Percentiles rank a stretch among this genome's conserved stretches.
Evolutionary conservation across 108 stramenopile species (phyloP).

Genomic region (Nitzschia sp.): DNA sequence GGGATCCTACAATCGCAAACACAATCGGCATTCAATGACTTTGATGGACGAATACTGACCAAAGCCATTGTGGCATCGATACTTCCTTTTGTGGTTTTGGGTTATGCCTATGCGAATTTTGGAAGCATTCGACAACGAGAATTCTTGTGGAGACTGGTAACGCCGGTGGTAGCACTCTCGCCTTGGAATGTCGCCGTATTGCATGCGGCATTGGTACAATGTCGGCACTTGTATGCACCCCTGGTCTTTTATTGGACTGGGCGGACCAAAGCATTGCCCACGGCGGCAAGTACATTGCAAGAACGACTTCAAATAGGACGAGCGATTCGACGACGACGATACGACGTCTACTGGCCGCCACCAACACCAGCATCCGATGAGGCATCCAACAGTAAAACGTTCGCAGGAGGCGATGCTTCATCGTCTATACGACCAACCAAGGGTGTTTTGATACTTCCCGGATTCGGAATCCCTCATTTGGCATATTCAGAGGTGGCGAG

Average conservation of each 20-base stretch:
- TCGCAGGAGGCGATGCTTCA: not conserved
- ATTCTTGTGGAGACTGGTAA: not conserved
- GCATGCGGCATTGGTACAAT: not conserved
- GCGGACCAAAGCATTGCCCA: slow-evolving; percentile 2
- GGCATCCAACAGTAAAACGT: not conserved
- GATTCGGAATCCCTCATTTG: slow-evolving; percentile 26
- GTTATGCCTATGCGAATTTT: not conserved
- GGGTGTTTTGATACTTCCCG: slow-evolving; percentile 26
- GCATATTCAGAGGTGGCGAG: slow-evolving; percentile 34
- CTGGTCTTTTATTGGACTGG: not conserved
- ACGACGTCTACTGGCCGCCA: slow-evolving; percentile 41
- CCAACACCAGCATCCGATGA: not conserved
- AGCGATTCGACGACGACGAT: slow-evolving; percentile 32
- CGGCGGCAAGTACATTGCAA: not conserved
- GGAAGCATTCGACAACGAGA: not conserved
- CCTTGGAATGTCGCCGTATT: no score
- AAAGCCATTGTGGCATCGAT: not conserved
- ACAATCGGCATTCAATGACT: not conserved
- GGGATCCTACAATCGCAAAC: slow-evolving; percentile 2
- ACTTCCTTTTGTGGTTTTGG: slow-evolving; percentile 4
- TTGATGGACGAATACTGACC: not conserved
- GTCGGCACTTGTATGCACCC: not conserved
- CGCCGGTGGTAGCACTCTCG: not conserved
- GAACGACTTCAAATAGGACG: slow-evolving; percentile 6
- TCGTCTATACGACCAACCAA: not conserved